Evolutionary conservation across 495 filamentous ascomycete genomes (phyloP).

Genomic region (Xylaria scruposa): DNA sequence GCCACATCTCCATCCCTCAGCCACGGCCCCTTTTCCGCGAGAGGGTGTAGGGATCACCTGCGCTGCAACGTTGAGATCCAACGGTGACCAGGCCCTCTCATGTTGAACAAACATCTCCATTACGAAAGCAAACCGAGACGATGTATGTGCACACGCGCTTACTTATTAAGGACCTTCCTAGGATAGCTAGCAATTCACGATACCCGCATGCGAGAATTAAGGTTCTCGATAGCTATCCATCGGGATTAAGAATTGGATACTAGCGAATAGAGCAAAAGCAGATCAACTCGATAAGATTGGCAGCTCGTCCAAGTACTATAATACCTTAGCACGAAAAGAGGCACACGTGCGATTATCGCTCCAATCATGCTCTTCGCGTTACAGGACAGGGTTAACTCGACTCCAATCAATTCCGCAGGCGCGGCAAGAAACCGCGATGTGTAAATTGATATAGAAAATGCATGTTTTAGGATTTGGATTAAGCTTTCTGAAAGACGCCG

Average conservation of each 20-base stretch:
- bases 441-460: too few relatives aligned
- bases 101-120: neutral
- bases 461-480: neutral
- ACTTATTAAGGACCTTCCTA: neutral
- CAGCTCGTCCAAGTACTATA: neutral
- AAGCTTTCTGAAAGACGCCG: neutral
- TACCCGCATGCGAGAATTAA: neutral
- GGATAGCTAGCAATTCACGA: neutral
- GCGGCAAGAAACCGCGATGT: neutral
- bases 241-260: neutral
- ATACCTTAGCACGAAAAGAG: neutral
- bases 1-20: neutral
- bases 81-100: too few relatives aligned
- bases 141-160: neutral
- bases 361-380: neutral
- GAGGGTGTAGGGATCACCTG: neutral
- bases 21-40: neutral
- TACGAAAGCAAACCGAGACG: neutral
- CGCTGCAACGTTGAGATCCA: too few relatives aligned
- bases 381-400: neutral
- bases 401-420: neutral
- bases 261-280: neutral
- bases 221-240: neutral
- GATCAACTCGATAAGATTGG: neutral
- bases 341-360: neutral